Conservation (phyloP, 192 early-diverging fungal species). For the Martensiomyces pterosporus region DNA sequence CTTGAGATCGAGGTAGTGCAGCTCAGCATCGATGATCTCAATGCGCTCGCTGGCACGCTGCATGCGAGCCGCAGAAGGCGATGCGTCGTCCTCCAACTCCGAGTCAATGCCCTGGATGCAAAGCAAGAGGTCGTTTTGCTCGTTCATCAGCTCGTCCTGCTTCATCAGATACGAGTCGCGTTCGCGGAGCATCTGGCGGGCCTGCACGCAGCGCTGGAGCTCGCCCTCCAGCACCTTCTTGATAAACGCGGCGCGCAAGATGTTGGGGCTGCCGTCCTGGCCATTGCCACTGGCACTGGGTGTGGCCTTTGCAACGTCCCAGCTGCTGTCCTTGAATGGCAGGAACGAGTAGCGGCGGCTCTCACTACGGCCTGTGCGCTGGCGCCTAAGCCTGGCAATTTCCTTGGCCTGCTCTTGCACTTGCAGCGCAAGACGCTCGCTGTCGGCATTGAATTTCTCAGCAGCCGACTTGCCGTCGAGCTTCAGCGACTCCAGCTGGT, state of each 20-base stretch:
- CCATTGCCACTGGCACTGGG: not conserved
- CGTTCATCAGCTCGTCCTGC: constrained; percentile 45
- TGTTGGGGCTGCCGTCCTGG: constrained; percentile 12
- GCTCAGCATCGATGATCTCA: constrained; percentile 48
- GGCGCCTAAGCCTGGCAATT: constrained; percentile 32
- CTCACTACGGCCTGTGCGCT: constrained; percentile 29
- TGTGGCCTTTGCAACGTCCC: constrained; percentile 21
- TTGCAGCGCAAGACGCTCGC: constrained; percentile 29
- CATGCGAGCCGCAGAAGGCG: constrained; percentile 7
- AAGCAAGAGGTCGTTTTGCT: constrained; percentile 39
- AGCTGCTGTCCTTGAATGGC: constrained; percentile 33
- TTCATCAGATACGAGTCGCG: constrained; percentile 33
- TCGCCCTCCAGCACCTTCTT: constrained; percentile 39
- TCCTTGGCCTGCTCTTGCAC: constrained; percentile 46
- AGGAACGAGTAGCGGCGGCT: constrained; percentile 39
- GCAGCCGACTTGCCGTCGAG: constrained; percentile 11
- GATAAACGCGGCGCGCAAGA: constrained; percentile 45
- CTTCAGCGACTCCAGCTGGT: constrained; percentile 22
- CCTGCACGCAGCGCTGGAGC: constrained; percentile 40
- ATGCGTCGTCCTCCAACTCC: constrained; percentile 11
- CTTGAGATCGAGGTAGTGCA: constrained; percentile 45
- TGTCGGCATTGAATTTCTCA: constrained; percentile 16
- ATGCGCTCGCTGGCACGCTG: constrained; percentile 29
- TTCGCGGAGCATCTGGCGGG: constrained; percentile 40
- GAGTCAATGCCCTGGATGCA: constrained; percentile 20